Evolutionary conservation across 495 filamentous ascomycete genomes (phyloP), one percentile per base, ranked within the genome.

Genomic region (Immersiella caudata): DNA sequence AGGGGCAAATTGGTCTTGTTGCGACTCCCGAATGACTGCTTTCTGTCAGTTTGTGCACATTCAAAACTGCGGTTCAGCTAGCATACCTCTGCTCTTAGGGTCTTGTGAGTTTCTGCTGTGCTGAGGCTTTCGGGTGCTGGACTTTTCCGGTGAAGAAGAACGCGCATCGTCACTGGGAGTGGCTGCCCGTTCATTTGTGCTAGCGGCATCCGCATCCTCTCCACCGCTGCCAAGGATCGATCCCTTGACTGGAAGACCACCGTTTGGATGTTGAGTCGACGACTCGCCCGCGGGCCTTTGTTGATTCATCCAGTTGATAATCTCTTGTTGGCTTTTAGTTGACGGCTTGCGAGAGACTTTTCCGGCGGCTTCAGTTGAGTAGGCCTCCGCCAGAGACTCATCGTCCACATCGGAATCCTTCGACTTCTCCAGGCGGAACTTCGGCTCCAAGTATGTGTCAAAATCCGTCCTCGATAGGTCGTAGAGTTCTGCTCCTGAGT

Each of bases 251-350:
- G 40, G 40, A 12, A 46, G 16, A 18, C 5, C 14, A 12, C 14
- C 40, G 4, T 46, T 18, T 46, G 40, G 33, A 12, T 12, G 2
- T 46, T 46, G 40, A 2, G 40, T 2, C 5, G 40, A 46, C 2
- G 14, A 14, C 14, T 46, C 11, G 11, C 2, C 11, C 5, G 16
- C 4, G 14, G 40, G 2, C 11, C 6, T 6, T 22, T 55, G 52
- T 12, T 55, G 52, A 12, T 55, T 55, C 52, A 55, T n/a, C 52
- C 52, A 55, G 20, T 55, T n/a, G 52, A 55, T 55, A 12, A 55
- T 55, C 52, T 55, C 52, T n/a, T 55, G 52, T 55, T 22, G 3
- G 2, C 22, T 55, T n/a, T 55, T 55, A 1, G 52, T 55, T 14
- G 52, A 55, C 24, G 52, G 52, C 22, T 55, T 22, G 52, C 52